Evolutionary conservation across 2,329 filamentous ascomycete genomes (phyloP).

Genomic region (Aspergillus sp.): DNA sequence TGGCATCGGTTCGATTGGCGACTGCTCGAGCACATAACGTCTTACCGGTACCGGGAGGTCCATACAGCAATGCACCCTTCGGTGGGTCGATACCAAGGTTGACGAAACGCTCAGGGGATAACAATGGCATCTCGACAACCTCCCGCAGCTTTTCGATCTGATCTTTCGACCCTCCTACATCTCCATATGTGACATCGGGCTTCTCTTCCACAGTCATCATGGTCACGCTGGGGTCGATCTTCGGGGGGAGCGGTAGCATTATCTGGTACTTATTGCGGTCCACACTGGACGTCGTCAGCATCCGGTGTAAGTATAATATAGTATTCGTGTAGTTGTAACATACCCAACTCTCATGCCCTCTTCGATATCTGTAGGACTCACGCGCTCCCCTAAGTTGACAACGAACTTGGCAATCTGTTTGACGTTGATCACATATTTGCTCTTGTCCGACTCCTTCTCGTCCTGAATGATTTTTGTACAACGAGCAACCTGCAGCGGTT

Average conservation of each 20-base stretch:
- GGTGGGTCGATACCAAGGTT: constrained; percentile 98
- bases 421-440: constrained; percentile 99
- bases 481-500: constrained; percentile 90
- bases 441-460: constrained; percentile 92
- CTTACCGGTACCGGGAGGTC: constrained; percentile 96
- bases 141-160: constrained; percentile 98
- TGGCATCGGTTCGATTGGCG: constrained; percentile 94
- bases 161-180: constrained; percentile 98
- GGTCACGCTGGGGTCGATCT: constrained; percentile 97
- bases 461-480: constrained; percentile 99
- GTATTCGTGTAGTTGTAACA: constrained; percentile 15
- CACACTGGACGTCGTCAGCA: constrained; percentile 47
- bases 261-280: constrained; percentile 99
- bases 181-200: constrained; percentile 96
- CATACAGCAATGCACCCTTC: constrained; percentile 93
- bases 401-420: constrained; percentile 99
- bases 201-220: constrained; percentile 99
- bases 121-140: constrained; percentile 94
- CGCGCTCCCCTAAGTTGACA: constrained; percentile 91
- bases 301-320: neutral
- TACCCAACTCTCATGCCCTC: constrained; percentile 95
- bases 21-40: constrained; percentile 95
- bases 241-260: constrained; percentile 86
- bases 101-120: constrained; percentile 94
- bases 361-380: constrained; percentile 97